phyloP scores from a whole-genome alignment of 2,329 filamentous ascomycete genomes.

The Alternaria sp. region DNA sequence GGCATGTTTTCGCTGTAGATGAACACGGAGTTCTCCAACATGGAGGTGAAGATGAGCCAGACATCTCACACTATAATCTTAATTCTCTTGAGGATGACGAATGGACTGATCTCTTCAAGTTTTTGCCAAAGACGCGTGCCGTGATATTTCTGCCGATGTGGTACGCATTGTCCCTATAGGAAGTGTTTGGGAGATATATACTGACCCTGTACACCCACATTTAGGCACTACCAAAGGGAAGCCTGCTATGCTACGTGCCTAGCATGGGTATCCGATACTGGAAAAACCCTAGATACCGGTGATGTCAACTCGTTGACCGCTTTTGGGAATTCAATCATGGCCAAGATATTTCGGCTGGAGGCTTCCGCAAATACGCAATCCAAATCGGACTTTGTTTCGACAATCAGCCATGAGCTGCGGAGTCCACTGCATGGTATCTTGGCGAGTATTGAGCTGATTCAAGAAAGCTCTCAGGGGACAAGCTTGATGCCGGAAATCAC shows the following conservation, averaged over 20 bases:
- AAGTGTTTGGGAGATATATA: no score
- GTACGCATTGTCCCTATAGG: no score
- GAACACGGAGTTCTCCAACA: slow-evolving; percentile 18
- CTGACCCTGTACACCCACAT: no score
- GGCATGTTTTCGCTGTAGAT: slow-evolving; percentile 20
- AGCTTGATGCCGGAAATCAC: slow-evolving; percentile 55
- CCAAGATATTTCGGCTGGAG: slow-evolving; percentile 54
- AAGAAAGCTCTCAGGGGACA: slow-evolving; percentile 51
- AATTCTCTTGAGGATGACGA: not conserved
- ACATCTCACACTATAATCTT: not conserved
- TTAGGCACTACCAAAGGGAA: slow-evolving; percentile 33
- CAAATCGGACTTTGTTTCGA: slow-evolving; percentile 61
- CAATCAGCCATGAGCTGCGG: slow-evolving; percentile 62
- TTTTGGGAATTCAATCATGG: slow-evolving; percentile 47
- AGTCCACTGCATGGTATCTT: slow-evolving; percentile 49
- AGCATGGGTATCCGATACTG: slow-evolving; percentile 29
- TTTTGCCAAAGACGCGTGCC: slow-evolving; percentile 17
- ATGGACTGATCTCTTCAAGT: slow-evolving; percentile 15
- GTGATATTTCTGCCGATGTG: slow-evolving; percentile 37
- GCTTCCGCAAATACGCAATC: slow-evolving; percentile 48
- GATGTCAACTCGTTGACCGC: slow-evolving; percentile 22
- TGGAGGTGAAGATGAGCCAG: not conserved
- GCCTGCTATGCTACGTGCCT: slow-evolving; percentile 30
- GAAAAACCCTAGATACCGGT: slow-evolving; percentile 24
- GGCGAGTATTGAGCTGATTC: slow-evolving; percentile 59